Conservation (phyloP, 2,329 filamentous ascomycete genomes). For the Calonectria hawksworthii region DNA sequence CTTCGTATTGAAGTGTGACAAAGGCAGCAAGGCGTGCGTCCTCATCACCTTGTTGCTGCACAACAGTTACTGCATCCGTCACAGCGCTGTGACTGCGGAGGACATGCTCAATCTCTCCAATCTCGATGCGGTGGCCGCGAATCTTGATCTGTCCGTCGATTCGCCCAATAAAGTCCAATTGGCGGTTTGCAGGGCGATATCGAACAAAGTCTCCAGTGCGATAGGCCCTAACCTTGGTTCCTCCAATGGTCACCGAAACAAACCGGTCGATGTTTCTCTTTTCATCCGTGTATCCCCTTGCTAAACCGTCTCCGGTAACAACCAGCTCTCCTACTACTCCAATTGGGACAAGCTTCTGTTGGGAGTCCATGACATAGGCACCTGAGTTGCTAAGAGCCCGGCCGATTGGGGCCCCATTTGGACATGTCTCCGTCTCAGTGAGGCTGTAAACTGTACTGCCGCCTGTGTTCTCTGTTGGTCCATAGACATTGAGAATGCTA, state of each 20-base stretch:
- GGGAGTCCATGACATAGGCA: not conserved
- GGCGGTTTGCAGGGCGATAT: not conserved
- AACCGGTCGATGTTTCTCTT: not conserved
- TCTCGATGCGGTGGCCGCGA: slow-evolving; percentile 44
- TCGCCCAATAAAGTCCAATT: not conserved
- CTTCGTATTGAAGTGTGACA: not conserved
- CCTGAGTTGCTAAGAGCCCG: not conserved
- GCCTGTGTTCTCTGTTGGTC: not conserved
- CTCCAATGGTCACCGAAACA: not conserved
- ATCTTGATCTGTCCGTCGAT: slow-evolving; percentile 49
- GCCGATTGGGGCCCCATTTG: not conserved
- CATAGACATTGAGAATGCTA: not conserved
- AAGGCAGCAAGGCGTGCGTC: not conserved
- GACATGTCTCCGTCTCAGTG: not conserved
- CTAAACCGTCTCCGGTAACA: not conserved
- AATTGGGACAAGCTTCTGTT: not conserved
- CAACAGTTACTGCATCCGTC: not conserved
- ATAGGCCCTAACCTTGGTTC: not conserved
- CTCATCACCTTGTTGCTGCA: not conserved
- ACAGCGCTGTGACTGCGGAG: not conserved
- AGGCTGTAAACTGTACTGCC: not conserved
- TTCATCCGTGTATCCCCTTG: not conserved
- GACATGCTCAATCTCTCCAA: slow-evolving; percentile 46
- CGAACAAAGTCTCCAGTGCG: not conserved
- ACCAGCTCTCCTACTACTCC: not conserved